These are phyloP conservation scores for Apiospora malaysiana DNA, from an alignment of 2,329 filamentous ascomycete genomes.

Conservation along the genomic window DNA sequence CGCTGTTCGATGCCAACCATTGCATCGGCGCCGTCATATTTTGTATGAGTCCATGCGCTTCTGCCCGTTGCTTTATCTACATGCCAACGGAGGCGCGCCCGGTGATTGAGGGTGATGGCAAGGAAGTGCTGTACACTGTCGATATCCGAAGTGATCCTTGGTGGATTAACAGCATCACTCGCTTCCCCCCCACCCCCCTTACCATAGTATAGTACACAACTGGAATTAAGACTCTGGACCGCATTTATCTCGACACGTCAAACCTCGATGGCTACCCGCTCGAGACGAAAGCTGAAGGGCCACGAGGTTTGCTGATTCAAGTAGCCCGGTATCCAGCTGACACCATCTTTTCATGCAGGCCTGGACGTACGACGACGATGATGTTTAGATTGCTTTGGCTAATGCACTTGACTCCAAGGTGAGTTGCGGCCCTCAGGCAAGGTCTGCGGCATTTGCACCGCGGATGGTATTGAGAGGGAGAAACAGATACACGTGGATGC, in stretches of 20 bases:
- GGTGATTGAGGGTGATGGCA: slow-evolving; percentile 76
- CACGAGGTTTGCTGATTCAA: slow-evolving; percentile 74
- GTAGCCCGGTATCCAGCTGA: slow-evolving; percentile 71
- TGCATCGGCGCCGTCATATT: slow-evolving; percentile 94
- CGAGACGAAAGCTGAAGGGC: slow-evolving; percentile 73
- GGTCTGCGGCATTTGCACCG: background rate
- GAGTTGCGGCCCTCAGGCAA: slow-evolving; percentile 24
- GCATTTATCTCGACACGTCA: slow-evolving; percentile 88
- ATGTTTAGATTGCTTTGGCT: slow-evolving; percentile 85
- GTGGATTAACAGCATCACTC: slow-evolving; percentile 77
- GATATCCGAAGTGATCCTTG: slow-evolving; percentile 86
- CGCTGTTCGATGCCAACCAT: slow-evolving; percentile 89
- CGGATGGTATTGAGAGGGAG: slow-evolving; percentile 24
- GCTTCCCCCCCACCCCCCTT: too few relatives aligned
- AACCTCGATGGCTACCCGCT: slow-evolving; percentile 59
- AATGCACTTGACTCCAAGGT: slow-evolving; percentile 70
- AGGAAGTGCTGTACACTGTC: slow-evolving; percentile 84
- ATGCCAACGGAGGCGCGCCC: background rate
- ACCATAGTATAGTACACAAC: slow-evolving; percentile 75
- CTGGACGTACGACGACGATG: slow-evolving; percentile 94
- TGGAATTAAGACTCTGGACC: slow-evolving; percentile 72
- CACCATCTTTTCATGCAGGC: slow-evolving; percentile 85
- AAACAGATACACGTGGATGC: slow-evolving; percentile 79
- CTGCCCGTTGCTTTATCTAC: background rate
- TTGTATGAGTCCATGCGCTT: slow-evolving; percentile 45